Conservation (phyloP, 164 flowering plant genomes). For the Protea cynaroides region DNA sequence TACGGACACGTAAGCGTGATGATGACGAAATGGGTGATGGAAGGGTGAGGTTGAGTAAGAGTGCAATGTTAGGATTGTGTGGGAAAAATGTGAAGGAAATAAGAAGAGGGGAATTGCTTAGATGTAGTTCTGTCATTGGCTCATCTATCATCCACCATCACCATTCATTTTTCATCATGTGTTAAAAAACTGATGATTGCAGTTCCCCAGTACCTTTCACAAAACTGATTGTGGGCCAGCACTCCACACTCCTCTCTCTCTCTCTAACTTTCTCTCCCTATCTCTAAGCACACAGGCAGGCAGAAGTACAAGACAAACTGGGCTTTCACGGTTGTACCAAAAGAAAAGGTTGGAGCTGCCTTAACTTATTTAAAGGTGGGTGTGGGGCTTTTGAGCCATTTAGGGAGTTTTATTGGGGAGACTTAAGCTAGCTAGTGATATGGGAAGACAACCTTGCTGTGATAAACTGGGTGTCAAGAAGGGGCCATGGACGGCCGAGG, state of each 20-base stretch:
- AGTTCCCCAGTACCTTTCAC: slow-evolving; percentile 57
- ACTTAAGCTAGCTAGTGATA: slow-evolving; percentile 15
- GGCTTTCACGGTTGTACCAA: background rate
- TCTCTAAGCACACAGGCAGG: background rate
- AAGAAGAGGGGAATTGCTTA: slow-evolving; percentile 4
- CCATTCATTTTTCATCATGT: slow-evolving; percentile 8
- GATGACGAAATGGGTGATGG: slow-evolving; percentile 39
- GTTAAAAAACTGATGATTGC: slow-evolving; percentile 24
- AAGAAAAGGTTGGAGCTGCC: slow-evolving; percentile 2
- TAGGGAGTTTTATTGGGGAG: slow-evolving; percentile 12
- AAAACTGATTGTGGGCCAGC: slow-evolving; percentile 28
- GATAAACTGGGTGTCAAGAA: slow-evolving; percentile 92
- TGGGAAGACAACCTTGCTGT: slow-evolving; percentile 95
- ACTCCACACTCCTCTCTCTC: slow-evolving; percentile 8
- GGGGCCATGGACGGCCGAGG: slow-evolving; percentile 98
- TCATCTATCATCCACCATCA: slow-evolving; percentile 29
- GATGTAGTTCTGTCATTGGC: slow-evolving; percentile 28
- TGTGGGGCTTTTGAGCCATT: slow-evolving; percentile 32
- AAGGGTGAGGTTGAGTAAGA: slow-evolving; percentile 36
- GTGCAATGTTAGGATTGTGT: slow-evolving; percentile 29
- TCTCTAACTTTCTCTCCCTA: slow-evolving; percentile 9
- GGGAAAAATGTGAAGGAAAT: slow-evolving; percentile 7
- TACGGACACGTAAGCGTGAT: slow-evolving; percentile 17
- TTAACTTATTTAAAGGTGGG: slow-evolving; percentile 39
- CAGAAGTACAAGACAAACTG: no score